phyloP scores from a whole-genome alignment of 176 grass and related monocot genomes.

The Canna indica region DNA sequence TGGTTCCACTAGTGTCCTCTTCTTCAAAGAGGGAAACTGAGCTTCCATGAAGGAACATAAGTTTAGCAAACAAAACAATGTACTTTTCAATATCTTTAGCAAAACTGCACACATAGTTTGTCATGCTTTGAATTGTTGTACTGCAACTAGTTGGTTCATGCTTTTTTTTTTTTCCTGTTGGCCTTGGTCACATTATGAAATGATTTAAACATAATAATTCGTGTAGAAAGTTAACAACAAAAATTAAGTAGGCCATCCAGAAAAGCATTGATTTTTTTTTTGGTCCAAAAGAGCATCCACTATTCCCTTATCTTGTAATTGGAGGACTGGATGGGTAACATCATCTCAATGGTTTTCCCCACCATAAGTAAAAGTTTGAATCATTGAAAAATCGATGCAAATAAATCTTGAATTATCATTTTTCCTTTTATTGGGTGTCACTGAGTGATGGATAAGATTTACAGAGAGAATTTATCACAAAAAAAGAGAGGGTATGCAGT shows the following conservation, averaged over 20 bases:
- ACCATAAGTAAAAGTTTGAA: too few relatives aligned
- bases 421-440: neutral
- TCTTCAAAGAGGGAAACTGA: neutral
- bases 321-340: neutral
- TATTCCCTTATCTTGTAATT: neutral
- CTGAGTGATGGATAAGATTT: neutral
- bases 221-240: neutral
- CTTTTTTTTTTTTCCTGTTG: too few relatives aligned
- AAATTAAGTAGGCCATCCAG: neutral
- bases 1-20: neutral
- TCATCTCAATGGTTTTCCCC: neutral
- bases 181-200: too few relatives aligned
- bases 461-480: neutral
- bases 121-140: neutral
- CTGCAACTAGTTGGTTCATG: neutral
- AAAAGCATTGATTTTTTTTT: neutral
- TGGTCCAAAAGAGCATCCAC: conserved; percentile 1
- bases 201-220: too few relatives aligned
- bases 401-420: neutral
- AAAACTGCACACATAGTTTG: neutral
- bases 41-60: neutral
- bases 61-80: neutral
- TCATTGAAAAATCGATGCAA: neutral
- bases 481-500: neutral
- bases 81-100: neutral